These are phyloP conservation scores for Diaporthe batatas DNA, from an alignment of 2,329 filamentous ascomycete genomes.

Conservation along the genomic window DNA sequence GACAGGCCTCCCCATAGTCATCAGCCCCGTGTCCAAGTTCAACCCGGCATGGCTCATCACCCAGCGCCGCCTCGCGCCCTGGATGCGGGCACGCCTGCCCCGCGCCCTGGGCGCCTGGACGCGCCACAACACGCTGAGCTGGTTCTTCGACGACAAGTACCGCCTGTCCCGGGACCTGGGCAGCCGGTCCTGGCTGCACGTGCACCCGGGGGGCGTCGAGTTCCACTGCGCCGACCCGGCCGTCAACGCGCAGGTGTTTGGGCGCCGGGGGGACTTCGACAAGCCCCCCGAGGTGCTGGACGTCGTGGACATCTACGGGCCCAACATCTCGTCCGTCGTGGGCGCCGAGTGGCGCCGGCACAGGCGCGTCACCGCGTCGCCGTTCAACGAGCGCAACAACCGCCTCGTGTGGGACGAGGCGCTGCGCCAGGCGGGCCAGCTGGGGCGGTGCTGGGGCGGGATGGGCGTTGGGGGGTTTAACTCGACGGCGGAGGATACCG, in stretches of 20 bases:
- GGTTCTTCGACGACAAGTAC: conserved; percentile 34
- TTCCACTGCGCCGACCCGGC: conserved; percentile 27
- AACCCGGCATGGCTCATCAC: conserved; percentile 10
- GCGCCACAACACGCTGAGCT: conserved; percentile 19
- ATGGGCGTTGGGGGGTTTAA: background rate
- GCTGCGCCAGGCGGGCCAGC: background rate
- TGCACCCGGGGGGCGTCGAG: background rate
- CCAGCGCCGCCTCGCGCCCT: conserved; percentile 6
- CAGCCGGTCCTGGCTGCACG: conserved; percentile 19
- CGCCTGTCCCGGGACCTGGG: conserved; percentile 1
- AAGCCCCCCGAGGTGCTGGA: conserved; percentile 13
- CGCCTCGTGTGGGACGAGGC: conserved; percentile 23
- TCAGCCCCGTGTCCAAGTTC: conserved; percentile 16
- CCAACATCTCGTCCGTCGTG: conserved; percentile 8
- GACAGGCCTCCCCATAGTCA: conserved; percentile 22
- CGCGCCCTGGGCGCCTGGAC: background rate
- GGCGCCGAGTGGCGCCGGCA: conserved; percentile 26
- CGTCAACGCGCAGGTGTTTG: conserved; percentile 29
- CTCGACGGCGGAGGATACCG: background rate
- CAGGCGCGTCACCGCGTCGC: background rate
- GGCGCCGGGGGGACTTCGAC: background rate
- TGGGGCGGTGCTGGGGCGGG: background rate
- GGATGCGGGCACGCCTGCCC: background rate
- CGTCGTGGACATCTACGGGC: conserved; percentile 14
- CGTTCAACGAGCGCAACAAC: conserved; percentile 16